Percentiles rank a stretch among this genome's conserved stretches.
phyloP scores from a whole-genome alignment of 129 eudicot species.

The Deinandra increscens region DNA sequence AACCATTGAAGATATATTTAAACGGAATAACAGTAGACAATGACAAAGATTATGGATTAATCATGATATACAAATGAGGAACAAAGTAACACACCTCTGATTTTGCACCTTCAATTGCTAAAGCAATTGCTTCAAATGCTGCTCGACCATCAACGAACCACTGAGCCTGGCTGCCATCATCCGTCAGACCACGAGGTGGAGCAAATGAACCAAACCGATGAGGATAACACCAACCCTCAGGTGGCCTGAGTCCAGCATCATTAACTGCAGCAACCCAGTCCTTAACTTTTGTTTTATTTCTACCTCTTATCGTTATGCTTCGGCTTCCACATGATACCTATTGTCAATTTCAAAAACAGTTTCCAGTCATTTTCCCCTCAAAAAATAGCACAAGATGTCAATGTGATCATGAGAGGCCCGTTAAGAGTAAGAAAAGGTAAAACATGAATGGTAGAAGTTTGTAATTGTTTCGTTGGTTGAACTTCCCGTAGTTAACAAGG shows the following conservation, averaged over 20 bases:
- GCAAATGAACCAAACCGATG: conserved; percentile 98
- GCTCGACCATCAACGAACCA: conserved; percentile 98
- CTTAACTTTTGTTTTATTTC: conserved; percentile 64
- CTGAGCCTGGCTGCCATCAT: conserved; percentile 94
- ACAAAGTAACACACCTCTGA: conserved; percentile 77
- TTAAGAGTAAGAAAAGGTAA: background rate
- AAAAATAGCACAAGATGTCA: background rate
- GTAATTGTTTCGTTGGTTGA: background rate
- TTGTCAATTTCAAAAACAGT: conserved; percentile 29
- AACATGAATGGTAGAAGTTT: background rate
- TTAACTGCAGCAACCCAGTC: conserved; percentile 95
- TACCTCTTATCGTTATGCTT: conserved; percentile 71
- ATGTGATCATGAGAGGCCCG: background rate
- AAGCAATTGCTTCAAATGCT: conserved; percentile 93
- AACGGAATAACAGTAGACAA: background rate
- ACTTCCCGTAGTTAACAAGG: background rate
- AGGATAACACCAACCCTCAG: conserved; percentile 99
- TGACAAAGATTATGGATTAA: background rate
- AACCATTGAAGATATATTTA: conserved; percentile 19
- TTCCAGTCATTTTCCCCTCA: conserved; percentile 16
- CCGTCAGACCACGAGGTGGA: conserved; percentile 91
- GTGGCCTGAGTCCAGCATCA: conserved; percentile 95
- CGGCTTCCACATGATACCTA: conserved; percentile 95
- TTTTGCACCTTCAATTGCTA: conserved; percentile 90
- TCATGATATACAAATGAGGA: conserved; percentile 2